Base-by-base conservation (phyloP, 495 filamentous ascomycete species). In the Oidiodendron maius region DNA sequence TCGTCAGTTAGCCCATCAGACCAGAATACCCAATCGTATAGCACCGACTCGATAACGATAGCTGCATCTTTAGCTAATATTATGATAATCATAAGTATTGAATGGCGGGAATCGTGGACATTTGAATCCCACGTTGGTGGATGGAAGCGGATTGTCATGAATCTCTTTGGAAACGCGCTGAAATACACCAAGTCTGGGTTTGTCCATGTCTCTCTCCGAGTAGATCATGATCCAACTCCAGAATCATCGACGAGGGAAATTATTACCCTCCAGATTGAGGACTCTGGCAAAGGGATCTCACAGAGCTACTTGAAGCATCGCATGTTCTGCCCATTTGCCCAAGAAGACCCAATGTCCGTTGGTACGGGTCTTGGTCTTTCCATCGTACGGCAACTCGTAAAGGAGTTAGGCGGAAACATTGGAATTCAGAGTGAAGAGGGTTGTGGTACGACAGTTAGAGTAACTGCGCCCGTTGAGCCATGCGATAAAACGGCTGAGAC, bases 151-250 rank as follows among this genome's bases (percentile, higher is more conserved):
- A 79, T 89, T 39, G 72, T 93, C 15, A 86, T 87, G 79, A 90
- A 93, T 51, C 51, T 91, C 1, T 83, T 89, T 48, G 84, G 87
- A 11, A 93, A 93, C 60, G 78, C 87, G 0, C 75, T 91, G 53
- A 93, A 93, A 56, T 91, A 87, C 53, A 89, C 82, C 10, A 68
- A 71, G 10, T 60, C 65, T 1, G 87, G 87, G 8, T 78, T 68
- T 39, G 81, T 93, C 22, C 72, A 73, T 3, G 25, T 50, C n/a
- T 40, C 46, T 8, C 17, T 55, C 6, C 16, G 40, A 46, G 26
- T 16, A 37, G 21, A 17, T n/a, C n/a, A n/a, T n/a, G n/a, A n/a
- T n/a, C 6, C 3, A 26, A 20, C 22, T 1, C 18, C 9, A 10
- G 23, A 26, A 5, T 6, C 41, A 17, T 17, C 23, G n/a, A 40